These are phyloP conservation scores for Lunularia cruciata DNA, from an alignment of 225 moss, liverwort and hornwort species.

Conservation along the genomic window DNA sequence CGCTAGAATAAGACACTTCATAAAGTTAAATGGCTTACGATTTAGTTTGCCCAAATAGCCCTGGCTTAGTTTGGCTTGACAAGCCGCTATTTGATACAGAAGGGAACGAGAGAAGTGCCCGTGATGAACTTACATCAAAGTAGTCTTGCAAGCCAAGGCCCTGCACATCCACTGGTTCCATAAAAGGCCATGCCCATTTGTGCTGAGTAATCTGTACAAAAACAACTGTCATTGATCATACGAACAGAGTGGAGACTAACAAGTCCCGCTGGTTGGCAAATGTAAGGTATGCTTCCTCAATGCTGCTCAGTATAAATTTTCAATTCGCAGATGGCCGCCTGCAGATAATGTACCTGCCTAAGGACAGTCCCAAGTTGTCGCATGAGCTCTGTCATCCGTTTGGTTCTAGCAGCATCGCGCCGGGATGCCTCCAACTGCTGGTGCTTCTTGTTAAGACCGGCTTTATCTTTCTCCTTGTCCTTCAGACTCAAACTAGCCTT, in stretches of 20 bases:
- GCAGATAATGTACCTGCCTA: slow-evolving; percentile 63
- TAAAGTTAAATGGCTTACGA: too few relatives aligned
- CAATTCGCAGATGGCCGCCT: too few relatives aligned
- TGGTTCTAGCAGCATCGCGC: slow-evolving; percentile 75
- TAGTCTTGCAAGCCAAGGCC: slow-evolving; percentile 88
- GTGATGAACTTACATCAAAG: slow-evolving; percentile 63
- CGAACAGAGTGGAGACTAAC: background rate
- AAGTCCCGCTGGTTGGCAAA: too few relatives aligned
- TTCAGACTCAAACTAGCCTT: slow-evolving; percentile 36
- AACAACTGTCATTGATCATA: background rate
- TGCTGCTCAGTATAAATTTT: too few relatives aligned
- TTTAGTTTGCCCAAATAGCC: too few relatives aligned
- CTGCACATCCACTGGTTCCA: slow-evolving; percentile 95
- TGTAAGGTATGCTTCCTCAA: too few relatives aligned
- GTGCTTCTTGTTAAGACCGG: slow-evolving; percentile 64
- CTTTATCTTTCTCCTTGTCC: slow-evolving; percentile 83
- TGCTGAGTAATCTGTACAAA: slow-evolving; percentile 74
- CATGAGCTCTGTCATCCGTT: slow-evolving; percentile 89
- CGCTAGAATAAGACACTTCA: too few relatives aligned
- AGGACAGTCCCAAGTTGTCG: slow-evolving; percentile 79
- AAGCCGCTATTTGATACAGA: too few relatives aligned
- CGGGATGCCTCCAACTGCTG: slow-evolving; percentile 60
- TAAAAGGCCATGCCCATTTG: slow-evolving; percentile 99
- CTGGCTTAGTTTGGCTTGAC: too few relatives aligned
- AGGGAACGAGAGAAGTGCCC: too few relatives aligned